Evolutionary conservation across 164 flowering plant genomes (phyloP).

Genomic region (Vitis cinerea): DNA sequence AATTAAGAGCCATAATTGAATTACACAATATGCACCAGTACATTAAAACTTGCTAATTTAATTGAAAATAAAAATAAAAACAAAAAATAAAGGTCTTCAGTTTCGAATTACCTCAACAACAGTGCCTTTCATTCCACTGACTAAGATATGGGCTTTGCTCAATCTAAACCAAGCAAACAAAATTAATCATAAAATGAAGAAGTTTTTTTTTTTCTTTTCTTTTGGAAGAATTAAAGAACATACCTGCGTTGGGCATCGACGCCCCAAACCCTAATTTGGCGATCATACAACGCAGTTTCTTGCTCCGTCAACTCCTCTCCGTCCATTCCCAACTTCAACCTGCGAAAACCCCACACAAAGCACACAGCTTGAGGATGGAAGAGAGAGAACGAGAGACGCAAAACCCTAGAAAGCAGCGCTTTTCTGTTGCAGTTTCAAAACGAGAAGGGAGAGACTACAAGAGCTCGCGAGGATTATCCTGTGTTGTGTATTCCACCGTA

Average conservation of each 20-base stretch:
- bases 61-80: background rate
- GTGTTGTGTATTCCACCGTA: too few relatives aligned
- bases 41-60: background rate
- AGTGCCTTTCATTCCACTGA: slow-evolving; percentile 83
- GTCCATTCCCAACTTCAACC: slow-evolving; percentile 46
- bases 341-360: too few relatives aligned
- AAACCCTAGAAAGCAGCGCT: too few relatives aligned
- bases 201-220: too few relatives aligned
- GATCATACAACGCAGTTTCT: slow-evolving; percentile 93
- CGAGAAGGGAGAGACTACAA: too few relatives aligned
- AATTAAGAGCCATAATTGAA: too few relatives aligned
- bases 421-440: too few relatives aligned
- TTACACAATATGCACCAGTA: background rate
- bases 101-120: slow-evolving; percentile 63
- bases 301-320: slow-evolving; percentile 92
- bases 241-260: slow-evolving; percentile 96
- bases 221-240: background rate
- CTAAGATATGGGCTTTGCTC: slow-evolving; percentile 83
- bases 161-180: slow-evolving; percentile 42
- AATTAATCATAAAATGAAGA: background rate
- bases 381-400: too few relatives aligned
- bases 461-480: too few relatives aligned
- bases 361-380: too few relatives aligned
- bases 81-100: background rate
- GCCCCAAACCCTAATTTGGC: slow-evolving; percentile 99